phyloP scores from a whole-genome alignment of 73 alveolate genomes.

The Paramecium biaurelia region DNA sequence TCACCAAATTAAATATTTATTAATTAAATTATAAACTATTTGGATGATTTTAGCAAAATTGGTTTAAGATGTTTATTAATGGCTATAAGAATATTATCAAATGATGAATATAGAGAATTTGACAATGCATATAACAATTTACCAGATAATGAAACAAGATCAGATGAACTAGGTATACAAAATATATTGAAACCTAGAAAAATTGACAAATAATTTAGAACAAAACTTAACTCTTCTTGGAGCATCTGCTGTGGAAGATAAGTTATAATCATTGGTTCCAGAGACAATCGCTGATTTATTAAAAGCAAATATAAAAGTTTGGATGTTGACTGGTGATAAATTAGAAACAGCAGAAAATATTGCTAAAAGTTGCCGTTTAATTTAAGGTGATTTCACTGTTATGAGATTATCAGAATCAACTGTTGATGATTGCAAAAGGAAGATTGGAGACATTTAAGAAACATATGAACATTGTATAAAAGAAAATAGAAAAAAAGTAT shows the following conservation, averaged over 20 bases:
- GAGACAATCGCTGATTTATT: conserved; percentile 88
- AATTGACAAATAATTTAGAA: conserved; percentile 85
- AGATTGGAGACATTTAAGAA: conserved; percentile 48
- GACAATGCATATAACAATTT: conserved; percentile 58
- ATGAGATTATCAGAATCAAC: conserved; percentile 64
- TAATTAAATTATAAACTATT: conserved; percentile 61
- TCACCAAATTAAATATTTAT: conserved; percentile 59
- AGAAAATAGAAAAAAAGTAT: conserved; percentile 73
- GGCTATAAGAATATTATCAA: conserved; percentile 87
- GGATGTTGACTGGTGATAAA: conserved; percentile 96
- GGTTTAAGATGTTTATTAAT: conserved; percentile 90
- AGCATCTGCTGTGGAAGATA: conserved; percentile 98
- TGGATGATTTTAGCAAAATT: conserved; percentile 71
- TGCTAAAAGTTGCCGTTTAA: conserved; percentile 91
- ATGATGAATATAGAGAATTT: conserved; percentile 84
- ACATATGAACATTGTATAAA: conserved; percentile 55
- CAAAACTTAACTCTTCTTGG: conserved; percentile 91
- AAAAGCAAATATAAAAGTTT: conserved; percentile 64
- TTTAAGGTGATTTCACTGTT: conserved; percentile 78
- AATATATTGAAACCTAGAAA: conserved; percentile 49
- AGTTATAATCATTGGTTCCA: conserved; percentile 95
- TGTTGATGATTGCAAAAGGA: conserved; percentile 59
- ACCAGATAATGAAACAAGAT: conserved; percentile 81
- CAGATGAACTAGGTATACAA: conserved; percentile 56
- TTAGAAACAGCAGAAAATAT: conserved; percentile 98